Evolutionary conservation across 176 grass and related monocot species (phyloP).

Genomic region (Aegilops umbellulata): DNA sequence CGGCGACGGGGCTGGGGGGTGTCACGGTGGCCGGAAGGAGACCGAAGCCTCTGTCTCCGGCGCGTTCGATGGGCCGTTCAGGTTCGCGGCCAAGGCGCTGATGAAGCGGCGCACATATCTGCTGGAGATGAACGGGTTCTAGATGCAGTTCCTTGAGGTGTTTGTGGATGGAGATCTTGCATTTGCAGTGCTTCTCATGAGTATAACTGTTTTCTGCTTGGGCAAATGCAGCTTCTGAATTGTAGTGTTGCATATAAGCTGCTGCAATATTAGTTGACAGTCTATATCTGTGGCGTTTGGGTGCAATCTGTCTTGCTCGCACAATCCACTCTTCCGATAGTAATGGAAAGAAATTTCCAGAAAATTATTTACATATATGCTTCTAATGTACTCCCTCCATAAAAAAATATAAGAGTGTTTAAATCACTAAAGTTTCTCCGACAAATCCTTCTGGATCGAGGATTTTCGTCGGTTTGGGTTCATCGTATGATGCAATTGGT

Average conservation of each 20-base stretch:
- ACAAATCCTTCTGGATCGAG: too few relatives aligned
- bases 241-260: neutral
- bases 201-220: neutral
- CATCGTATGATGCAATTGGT: too few relatives aligned
- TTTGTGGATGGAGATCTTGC: neutral
- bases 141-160: neutral
- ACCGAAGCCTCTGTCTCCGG: conserved; percentile 58
- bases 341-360: too few relatives aligned
- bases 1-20: conserved; percentile 15
- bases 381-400: too few relatives aligned
- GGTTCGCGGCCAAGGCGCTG: conserved; percentile 52
- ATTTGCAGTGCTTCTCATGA: neutral
- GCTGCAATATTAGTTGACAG: neutral
- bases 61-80: conserved; percentile 72
- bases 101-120: conserved; percentile 84
- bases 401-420: too few relatives aligned
- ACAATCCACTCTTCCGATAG: too few relatives aligned
- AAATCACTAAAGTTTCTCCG: too few relatives aligned
- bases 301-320: too few relatives aligned
- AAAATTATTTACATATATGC: too few relatives aligned
- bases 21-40: conserved; percentile 47
- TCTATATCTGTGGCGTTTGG: neutral
- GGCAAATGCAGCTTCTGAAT: neutral
- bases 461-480: too few relatives aligned
- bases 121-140: conserved; percentile 96